phyloP scores from a whole-genome alignment of 352 stramenopile genomes.

The Globisporangium cylindrosporum region DNA sequence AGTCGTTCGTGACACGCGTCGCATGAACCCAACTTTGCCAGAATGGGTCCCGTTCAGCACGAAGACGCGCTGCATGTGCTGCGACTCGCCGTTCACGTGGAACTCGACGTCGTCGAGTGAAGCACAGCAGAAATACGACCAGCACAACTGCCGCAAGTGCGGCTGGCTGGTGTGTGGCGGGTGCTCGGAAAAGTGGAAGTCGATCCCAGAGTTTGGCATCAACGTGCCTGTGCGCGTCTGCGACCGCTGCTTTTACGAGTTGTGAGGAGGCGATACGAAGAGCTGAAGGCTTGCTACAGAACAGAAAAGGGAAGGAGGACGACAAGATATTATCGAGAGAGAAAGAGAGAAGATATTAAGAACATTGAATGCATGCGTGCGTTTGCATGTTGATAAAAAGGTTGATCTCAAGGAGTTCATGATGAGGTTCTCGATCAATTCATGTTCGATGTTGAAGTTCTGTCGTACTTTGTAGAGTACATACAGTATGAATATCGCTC shows the following conservation, averaged over 20 bases:
- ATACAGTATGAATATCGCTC: neutral
- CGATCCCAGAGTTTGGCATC: slow-evolving; percentile 83
- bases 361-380: neutral
- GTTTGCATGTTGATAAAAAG: neutral
- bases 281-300: neutral
- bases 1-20: slow-evolving; percentile 71
- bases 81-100: slow-evolving; percentile 86
- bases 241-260: slow-evolving; percentile 84
- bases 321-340: neutral
- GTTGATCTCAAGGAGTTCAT: neutral
- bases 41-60: slow-evolving; percentile 81
- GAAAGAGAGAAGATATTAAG: neutral
- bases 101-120: slow-evolving; percentile 88
- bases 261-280: slow-evolving; percentile 22
- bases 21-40: slow-evolving; percentile 47
- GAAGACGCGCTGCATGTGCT: slow-evolving; percentile 87
- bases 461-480: neutral
- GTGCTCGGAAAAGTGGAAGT: slow-evolving; percentile 84
- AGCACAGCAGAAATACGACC: slow-evolving; percentile 85
- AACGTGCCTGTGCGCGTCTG: slow-evolving; percentile 84
- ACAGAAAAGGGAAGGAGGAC: neutral
- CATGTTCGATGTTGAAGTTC: slow-evolving; percentile 7
- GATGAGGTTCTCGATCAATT: neutral
- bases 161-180: slow-evolving; percentile 78
- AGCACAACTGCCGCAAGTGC: slow-evolving; percentile 88